phyloP scores from a whole-genome alignment of 2,329 filamentous ascomycete genomes.

The Fusarium equiseti region DNA sequence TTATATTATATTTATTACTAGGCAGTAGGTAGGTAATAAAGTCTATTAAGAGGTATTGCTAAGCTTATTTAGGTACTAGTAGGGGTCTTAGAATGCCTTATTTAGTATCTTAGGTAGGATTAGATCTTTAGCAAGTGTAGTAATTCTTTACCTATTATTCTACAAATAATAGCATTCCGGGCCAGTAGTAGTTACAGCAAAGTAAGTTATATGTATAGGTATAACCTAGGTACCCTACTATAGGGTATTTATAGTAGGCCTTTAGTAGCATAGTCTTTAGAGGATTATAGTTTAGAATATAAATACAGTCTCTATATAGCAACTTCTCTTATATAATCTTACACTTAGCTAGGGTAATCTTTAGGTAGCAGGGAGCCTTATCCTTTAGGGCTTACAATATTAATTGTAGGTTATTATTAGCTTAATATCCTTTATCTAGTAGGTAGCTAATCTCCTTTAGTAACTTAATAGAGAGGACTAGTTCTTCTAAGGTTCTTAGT shows the following conservation, averaged over 20 bases:
- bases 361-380: too few species aligned
- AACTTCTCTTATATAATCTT: neutral
- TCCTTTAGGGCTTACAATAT: neutral
- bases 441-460: neutral
- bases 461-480: neutral
- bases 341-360: neutral
- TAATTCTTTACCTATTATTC: too few species aligned
- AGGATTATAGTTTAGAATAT: neutral
- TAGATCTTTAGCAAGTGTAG: neutral
- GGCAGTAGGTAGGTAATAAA: neutral
- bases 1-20: neutral
- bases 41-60: neutral
- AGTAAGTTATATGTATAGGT: neutral
- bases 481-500: neutral
- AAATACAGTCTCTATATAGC: neutral
- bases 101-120: neutral
- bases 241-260: too few species aligned
- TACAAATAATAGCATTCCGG: neutral
- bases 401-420: neutral
- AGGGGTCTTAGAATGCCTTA: neutral
- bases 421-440: neutral
- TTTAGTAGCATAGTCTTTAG: too few species aligned
- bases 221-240: too few species aligned
- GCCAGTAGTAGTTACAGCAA: neutral
- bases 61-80: neutral